A percentile compares a stretch with the other conserved stretches of the same genome.
These are phyloP conservation scores for Schizothecium vesticola DNA, from an alignment of 495 filamentous ascomycete species.

Conservation along the genomic window DNA sequence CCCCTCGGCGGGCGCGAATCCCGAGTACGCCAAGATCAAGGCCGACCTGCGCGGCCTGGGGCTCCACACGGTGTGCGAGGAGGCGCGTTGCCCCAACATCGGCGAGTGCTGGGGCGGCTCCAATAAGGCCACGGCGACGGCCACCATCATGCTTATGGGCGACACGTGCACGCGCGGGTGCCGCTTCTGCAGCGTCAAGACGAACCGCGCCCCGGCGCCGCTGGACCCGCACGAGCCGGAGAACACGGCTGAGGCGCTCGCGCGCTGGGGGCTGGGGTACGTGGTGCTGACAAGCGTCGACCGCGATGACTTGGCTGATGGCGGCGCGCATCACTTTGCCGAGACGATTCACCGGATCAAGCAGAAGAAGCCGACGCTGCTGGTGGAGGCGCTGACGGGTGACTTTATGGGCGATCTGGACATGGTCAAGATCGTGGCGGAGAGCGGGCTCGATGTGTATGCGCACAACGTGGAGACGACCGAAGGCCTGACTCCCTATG, in stretches of 20 bases:
- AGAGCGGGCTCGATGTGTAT: constrained; percentile 88
- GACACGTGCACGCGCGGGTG: constrained; percentile 97
- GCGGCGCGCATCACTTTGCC: constrained; percentile 84
- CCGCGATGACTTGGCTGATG: constrained; percentile 84
- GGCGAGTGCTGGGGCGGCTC: constrained; percentile 94
- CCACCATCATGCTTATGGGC: constrained; percentile 99
- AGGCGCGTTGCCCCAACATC: constrained; percentile 95
- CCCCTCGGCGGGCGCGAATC: constrained; percentile 59
- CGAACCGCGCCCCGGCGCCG: constrained; percentile 66
- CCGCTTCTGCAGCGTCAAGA: constrained; percentile 96
- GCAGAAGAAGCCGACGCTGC: constrained; percentile 71
- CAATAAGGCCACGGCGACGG: constrained; percentile 83
- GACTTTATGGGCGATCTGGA: constrained; percentile 81
- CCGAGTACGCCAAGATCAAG: constrained; percentile 90
- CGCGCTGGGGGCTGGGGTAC: constrained; percentile 90
- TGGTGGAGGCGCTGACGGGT: constrained; percentile 94
- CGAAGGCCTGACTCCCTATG: constrained; percentile 80
- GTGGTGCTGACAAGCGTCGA: constrained; percentile 93
- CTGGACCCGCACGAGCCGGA: constrained; percentile 96
- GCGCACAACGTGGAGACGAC: constrained; percentile 97
- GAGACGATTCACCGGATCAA: constrained; percentile 95
- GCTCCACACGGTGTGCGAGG: constrained; percentile 95
- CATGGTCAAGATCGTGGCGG: constrained; percentile 74
- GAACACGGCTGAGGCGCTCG: constrained; percentile 89
- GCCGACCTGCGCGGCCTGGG: constrained; percentile 82